Evolutionary conservation across 768 basidiomycete genomes (phyloP), one percentile per base, ranked within the genome.

Genomic region (Tulasnella sp.): DNA sequence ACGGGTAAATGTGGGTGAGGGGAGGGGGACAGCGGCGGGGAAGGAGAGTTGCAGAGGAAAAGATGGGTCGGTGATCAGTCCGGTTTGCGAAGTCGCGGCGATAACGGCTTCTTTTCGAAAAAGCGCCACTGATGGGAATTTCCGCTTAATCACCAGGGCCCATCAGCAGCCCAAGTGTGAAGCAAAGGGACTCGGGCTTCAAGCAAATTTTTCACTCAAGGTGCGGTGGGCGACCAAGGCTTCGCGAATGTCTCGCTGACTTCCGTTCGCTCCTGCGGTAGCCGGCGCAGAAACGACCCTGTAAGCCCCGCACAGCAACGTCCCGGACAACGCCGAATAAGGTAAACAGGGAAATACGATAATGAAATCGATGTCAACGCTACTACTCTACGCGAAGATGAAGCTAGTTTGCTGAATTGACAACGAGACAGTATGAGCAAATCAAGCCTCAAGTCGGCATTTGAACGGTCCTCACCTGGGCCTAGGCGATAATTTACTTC

Each of bases 401-500:
- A 37, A 69, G 64, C 28, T 69, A 37, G 31, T 69, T 37, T 69
- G 64, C 34, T 69, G 28, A 69, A 69, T 31, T 64, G 28, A 20
- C 28, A 69, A 69, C 64, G 28, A 37, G 16, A 31, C 58, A 5
- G n/a, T 11, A 16, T 69, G 28, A 69, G 28, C 31, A 37, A 28
- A 69, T 4, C 16, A 37, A 31, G 64, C 16, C 64, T 31, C 64
- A 31, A 69, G 31, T 28, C 34, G 34, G 16, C 12, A 2, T 69
- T 34, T 14, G 14, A 37, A 69, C 46, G 64, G n/a, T 11, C 6
- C 64, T 69, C 64, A 69, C 64, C 64, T 31, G 20, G 28, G n/a
- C n/a, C n/a, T n/a, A n/a, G n/a, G 14, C 34, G 34, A 69, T 69
- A 69, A 69, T 31, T 78, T 72, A 78, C 60, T 78, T 80, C 81